phyloP scores from a whole-genome alignment of 768 basidiomycete genomes.

The Kwoniella pini region DNA sequence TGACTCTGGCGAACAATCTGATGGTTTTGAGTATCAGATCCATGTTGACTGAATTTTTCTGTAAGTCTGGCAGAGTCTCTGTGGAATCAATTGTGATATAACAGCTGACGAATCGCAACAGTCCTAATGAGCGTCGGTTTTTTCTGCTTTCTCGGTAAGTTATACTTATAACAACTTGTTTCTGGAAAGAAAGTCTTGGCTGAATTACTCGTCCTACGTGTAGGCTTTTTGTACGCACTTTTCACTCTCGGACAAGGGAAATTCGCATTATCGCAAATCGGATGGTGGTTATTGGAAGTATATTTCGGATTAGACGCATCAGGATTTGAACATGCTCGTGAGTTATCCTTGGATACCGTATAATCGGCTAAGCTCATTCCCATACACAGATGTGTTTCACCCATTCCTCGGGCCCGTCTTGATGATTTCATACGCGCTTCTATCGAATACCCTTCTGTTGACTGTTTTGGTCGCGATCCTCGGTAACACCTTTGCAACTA shows the following conservation, averaged over 20 bases:
- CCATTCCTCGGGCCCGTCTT: conserved; percentile 85
- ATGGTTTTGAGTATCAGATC: conserved; percentile 65
- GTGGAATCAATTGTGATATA: not conserved
- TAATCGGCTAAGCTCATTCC: not conserved
- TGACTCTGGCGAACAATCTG: conserved; percentile 69
- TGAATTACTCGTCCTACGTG: not conserved
- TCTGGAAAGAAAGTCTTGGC: too few species aligned
- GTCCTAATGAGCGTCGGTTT: conserved; percentile 54
- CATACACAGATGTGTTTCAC: conserved; percentile 67
- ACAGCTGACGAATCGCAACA: conserved; percentile 13
- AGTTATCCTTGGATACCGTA: conserved; percentile 49
- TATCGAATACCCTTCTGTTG: conserved; percentile 87
- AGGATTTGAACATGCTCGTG: conserved; percentile 80
- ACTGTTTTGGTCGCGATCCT: conserved; percentile 68
- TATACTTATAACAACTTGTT: too few species aligned
- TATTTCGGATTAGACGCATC: conserved; percentile 90
- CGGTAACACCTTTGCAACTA: conserved; percentile 90
- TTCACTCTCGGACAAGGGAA: conserved; percentile 73
- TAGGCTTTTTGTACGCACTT: conserved; percentile 80
- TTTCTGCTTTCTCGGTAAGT: conserved; percentile 64
- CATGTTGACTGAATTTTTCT: conserved; percentile 84
- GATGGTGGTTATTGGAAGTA: conserved; percentile 90
- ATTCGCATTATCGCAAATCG: conserved; percentile 62
- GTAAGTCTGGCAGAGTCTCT: conserved; percentile 24
- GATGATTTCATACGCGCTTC: conserved; percentile 72